Conservation (phyloP, 2,329 filamentous ascomycete species). For the Coniella lustricola region DNA sequence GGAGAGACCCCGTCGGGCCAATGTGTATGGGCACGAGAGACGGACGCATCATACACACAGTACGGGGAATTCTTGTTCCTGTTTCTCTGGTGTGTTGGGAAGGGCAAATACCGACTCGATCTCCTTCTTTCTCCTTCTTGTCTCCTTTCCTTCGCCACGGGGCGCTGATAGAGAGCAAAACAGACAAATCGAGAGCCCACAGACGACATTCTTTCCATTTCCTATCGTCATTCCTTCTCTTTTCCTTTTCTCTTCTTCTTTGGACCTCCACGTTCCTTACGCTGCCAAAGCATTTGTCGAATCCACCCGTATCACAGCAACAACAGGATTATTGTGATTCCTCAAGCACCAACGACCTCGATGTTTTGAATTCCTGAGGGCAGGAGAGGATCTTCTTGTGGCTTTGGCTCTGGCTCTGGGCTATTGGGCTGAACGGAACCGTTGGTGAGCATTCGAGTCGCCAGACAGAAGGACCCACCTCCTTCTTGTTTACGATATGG, state of each 20-base stretch:
- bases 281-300: slow-evolving; percentile 37
- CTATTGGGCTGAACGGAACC: slow-evolving; percentile 4
- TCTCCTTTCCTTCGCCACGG: background rate
- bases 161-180: too few relatives aligned
- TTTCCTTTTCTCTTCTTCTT: slow-evolving; percentile 6
- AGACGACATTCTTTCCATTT: slow-evolving; percentile 10
- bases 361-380: slow-evolving; percentile 22
- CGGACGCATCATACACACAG: too few relatives aligned
- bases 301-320: slow-evolving; percentile 6
- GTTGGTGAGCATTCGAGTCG: too few relatives aligned
- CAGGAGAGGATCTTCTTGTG: too few relatives aligned
- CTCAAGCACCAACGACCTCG: background rate
- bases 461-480: too few relatives aligned
- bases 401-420: too few relatives aligned
- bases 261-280: slow-evolving; percentile 30
- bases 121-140: slow-evolving; percentile 2
- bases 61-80: too few relatives aligned
- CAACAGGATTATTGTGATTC: slow-evolving; percentile 22
- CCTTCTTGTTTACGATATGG: slow-evolving; percentile 28
- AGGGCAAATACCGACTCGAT: background rate
- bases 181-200: background rate
- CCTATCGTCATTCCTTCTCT: slow-evolving; percentile 13
- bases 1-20: background rate
- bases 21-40: background rate
- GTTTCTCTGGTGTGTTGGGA: too few relatives aligned